A percentile compares a stretch with the other conserved stretches of the same genome.
These are phyloP conservation scores for Fennellomyces sp. DNA, from an alignment of 371 early-diverging fungal species.

Conservation along the genomic window DNA sequence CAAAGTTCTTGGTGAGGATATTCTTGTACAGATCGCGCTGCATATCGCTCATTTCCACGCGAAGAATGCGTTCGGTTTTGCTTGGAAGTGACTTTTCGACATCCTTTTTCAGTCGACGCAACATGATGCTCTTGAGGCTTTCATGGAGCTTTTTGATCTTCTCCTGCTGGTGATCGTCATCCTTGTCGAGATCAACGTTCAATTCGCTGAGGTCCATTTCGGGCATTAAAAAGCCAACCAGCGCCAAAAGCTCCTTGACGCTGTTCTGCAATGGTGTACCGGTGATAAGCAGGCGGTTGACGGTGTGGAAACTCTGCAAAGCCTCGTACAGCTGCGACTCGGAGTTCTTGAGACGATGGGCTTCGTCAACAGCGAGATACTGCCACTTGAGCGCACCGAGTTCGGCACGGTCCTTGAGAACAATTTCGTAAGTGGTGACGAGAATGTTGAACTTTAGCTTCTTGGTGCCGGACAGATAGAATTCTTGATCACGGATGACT, in stretches of 20 bases:
- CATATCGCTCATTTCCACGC: conserved; percentile 90
- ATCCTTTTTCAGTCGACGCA: conserved; percentile 96
- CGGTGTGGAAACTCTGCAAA: conserved; percentile 73
- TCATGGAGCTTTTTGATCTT: conserved; percentile 88
- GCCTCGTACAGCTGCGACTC: conserved; percentile 89
- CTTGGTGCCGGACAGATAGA: conserved; percentile 63
- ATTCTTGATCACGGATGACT: conserved; percentile 91
- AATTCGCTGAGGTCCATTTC: conserved; percentile 75
- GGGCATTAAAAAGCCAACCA: conserved; percentile 86
- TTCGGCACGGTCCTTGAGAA: conserved; percentile 86
- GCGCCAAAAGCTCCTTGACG: conserved; percentile 80
- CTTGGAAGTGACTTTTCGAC: conserved; percentile 96
- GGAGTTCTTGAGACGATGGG: conserved; percentile 89
- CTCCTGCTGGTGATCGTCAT: conserved; percentile 71
- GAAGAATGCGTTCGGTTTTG: conserved; percentile 93
- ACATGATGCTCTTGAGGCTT: conserved; percentile 86
- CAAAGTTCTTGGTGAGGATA: conserved; percentile 92
- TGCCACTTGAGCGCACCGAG: conserved; percentile 83
- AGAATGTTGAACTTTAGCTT: conserved; percentile 88
- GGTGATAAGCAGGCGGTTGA: conserved; percentile 83
- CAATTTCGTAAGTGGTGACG: conserved; percentile 95
- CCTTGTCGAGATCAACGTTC: conserved; percentile 58
- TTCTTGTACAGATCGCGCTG: conserved; percentile 94
- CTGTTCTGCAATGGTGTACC: conserved; percentile 93
- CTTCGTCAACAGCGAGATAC: conserved; percentile 90